Percentiles rank a stretch among this genome's conserved stretches.
These are phyloP conservation scores for Abrus pulchellus DNA, from an alignment of 306 rosid genomes.

Conservation along the genomic window DNA sequence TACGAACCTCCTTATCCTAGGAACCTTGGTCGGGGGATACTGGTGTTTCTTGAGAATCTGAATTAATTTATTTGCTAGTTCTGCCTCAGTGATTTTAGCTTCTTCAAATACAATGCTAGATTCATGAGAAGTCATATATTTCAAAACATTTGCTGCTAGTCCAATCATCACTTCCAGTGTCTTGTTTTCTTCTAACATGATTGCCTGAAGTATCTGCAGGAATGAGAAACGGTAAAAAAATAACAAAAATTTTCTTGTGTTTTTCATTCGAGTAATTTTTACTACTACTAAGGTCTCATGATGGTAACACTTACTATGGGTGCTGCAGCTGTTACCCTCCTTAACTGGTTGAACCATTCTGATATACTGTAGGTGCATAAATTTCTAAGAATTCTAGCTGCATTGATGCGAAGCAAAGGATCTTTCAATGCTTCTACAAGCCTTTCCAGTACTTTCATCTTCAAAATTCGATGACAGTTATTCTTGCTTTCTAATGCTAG, in stretches of 20 bases:
- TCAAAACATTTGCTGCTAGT: conserved; percentile 69
- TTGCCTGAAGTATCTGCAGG: conserved; percentile 64
- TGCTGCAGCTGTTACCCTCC: conserved; percentile 61
- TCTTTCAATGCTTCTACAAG: conserved; percentile 64
- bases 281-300: neutral
- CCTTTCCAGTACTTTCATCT: conserved; percentile 56
- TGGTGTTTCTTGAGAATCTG: conserved; percentile 64
- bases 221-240: neutral
- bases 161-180: conserved; percentile 92
- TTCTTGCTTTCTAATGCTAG: conserved; percentile 75
- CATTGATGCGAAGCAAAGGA: conserved; percentile 65
- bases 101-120: conserved; percentile 60
- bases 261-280: neutral
- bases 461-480: conserved; percentile 72
- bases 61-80: conserved; percentile 60
- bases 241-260: neutral
- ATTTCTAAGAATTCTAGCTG: conserved; percentile 79
- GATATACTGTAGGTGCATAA: conserved; percentile 67
- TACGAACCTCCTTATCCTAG: conserved; percentile 78
- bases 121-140: conserved; percentile 64
- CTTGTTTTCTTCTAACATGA: conserved; percentile 71
- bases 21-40: conserved; percentile 66
- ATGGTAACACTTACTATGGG: conserved; percentile 65
- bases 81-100: conserved; percentile 66
- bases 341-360: conserved; percentile 61